Evolutionary conservation across 352 stramenopile species (phyloP), one percentile per base, ranked within the genome.

Genomic region (Phytopythium oedochilum): DNA sequence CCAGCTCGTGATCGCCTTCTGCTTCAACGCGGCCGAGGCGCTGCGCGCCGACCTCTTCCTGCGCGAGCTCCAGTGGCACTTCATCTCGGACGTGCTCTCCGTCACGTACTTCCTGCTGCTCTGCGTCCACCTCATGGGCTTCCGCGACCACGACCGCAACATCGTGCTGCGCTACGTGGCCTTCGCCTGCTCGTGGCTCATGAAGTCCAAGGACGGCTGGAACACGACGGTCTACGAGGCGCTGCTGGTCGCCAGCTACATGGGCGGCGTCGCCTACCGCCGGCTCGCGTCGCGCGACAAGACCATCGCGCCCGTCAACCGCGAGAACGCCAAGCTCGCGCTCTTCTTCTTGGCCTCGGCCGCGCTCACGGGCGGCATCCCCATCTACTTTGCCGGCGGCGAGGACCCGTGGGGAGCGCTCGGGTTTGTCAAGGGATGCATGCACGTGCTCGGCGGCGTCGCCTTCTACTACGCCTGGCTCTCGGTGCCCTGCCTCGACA

Each of bases 71-170:
- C 68, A 96, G 58, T 96, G 84, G 86, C 85, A 94, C 49, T 91
- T 88, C 52, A 92, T 96, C 64, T 88, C 79, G 62, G 86, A 96
- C 56, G 81, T 96, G 60, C 65, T 96, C 25, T 92, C 74, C n/a
- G 59, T 94, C 49, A 67, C 86, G 14, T 96, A 94, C 62, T 89
- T 94, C 56, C 67, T 92, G 65, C 62, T 92, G 61, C 67, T 96
- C 12, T 90, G 83, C 56, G 83, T 94, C 26, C 86, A 96, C 60
- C 68, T 91, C 50, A 91, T 94, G 79, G 83, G 81, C 38, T 90
- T 83, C 60, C 72, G 74, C 54, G 70, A 92, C 57, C 83, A 96
- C 50, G 83, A 90, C 57, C 70, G 64, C 66, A 94, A 93, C 64
- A 94, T 96, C 40, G 34, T 93, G 22, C 57, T 96, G 63, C 84